Evolutionary conservation across 2,329 filamentous ascomycete genomes (phyloP).

Genomic region (Xylaria sp.): DNA sequence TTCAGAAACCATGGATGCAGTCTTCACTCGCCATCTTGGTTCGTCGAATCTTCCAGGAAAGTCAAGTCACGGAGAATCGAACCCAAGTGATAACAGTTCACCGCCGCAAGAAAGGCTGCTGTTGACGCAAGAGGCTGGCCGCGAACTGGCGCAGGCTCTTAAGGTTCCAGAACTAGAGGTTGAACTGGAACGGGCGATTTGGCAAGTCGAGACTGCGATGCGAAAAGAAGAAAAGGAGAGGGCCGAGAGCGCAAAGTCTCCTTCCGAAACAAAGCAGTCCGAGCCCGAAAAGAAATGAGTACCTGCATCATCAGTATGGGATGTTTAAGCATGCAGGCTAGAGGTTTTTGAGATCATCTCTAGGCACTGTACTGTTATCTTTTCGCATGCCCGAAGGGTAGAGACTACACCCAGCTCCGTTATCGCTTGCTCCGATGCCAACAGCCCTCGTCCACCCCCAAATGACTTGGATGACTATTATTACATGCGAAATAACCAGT

Average conservation of each 20-base stretch:
- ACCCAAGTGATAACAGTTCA: slow-evolving; percentile 23
- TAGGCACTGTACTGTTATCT: background rate
- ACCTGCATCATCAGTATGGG: background rate
- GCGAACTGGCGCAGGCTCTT: slow-evolving; percentile 69
- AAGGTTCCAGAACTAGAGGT: slow-evolving; percentile 76
- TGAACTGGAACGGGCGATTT: slow-evolving; percentile 80
- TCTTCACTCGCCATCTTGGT: slow-evolving; percentile 65
- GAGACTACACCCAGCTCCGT: background rate
- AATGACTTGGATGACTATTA: background rate
- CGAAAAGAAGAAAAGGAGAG: slow-evolving; percentile 36
- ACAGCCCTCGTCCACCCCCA: background rate
- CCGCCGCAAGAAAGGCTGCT: slow-evolving; percentile 59
- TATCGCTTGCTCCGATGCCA: background rate
- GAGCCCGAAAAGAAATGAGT: slow-evolving; percentile 24
- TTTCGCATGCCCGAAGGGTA: background rate
- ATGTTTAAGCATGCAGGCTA: background rate
- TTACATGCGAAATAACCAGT: background rate
- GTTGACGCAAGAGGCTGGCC: slow-evolving; percentile 64
- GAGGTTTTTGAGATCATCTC: background rate
- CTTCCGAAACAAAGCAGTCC: slow-evolving; percentile 15
- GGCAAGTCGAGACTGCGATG: slow-evolving; percentile 72
- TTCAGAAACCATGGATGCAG: slow-evolving; percentile 75
- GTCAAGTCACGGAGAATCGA: slow-evolving; percentile 45
- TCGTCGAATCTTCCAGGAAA: slow-evolving; percentile 40
- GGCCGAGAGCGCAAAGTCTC: slow-evolving; percentile 2